Conservation (phyloP, 441 rosid genomes). For the Euphorbia schlechtendalii region DNA sequence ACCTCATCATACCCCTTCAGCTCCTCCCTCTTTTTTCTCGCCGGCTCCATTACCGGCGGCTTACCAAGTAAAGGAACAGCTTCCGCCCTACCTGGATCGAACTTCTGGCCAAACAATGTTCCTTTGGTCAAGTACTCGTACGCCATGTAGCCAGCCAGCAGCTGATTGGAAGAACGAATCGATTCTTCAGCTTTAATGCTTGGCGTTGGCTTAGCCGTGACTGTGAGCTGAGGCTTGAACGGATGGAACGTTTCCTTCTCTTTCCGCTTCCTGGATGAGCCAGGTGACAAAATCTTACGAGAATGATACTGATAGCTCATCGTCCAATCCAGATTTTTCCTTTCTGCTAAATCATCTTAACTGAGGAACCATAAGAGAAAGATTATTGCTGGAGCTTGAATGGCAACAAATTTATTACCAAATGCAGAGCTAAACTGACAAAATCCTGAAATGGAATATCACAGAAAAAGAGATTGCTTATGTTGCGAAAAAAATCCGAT, state of each 20-base stretch:
- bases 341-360: background rate
- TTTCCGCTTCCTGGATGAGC: conserved; percentile 52
- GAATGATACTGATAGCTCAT: conserved; percentile 53
- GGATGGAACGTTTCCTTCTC: conserved; percentile 35
- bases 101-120: conserved; percentile 49
- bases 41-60: conserved; percentile 19
- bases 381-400: too few species aligned
- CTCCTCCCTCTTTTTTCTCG: conserved; percentile 23
- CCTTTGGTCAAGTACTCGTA: conserved; percentile 62
- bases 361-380: conserved; percentile 8
- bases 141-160: conserved; percentile 82
- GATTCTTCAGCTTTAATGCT: conserved; percentile 14
- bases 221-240: conserved; percentile 6
- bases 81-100: conserved; percentile 34
- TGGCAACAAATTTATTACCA: too few species aligned
- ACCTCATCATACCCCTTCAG: conserved; percentile 43
- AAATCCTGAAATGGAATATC: background rate
- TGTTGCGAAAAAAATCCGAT: conserved; percentile 3
- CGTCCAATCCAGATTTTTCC: conserved; percentile 9
- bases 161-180: conserved; percentile 29
- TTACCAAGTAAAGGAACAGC: conserved; percentile 23
- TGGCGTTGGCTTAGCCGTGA: conserved; percentile 16
- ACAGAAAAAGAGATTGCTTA: too few species aligned
- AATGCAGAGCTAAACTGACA: background rate
- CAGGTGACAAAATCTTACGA: conserved; percentile 35